Percentiles rank a stretch among this genome's conserved stretches.
phyloP scores from a whole-genome alignment of 371 early-diverging fungal genomes.

The Saksenaea oblongispora region DNA sequence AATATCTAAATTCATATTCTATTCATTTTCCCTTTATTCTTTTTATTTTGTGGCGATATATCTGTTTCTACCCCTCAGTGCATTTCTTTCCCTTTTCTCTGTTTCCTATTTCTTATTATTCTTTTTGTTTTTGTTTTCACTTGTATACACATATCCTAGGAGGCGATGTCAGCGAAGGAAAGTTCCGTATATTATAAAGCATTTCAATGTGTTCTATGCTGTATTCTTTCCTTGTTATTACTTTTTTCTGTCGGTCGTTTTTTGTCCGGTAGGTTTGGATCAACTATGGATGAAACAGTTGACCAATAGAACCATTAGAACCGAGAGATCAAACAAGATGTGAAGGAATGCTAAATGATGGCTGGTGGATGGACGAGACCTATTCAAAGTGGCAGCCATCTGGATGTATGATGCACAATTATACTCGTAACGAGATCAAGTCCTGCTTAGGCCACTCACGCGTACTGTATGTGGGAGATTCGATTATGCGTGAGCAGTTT shows the following conservation, averaged over 20 bases:
- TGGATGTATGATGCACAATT: conserved; percentile 63
- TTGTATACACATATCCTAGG: not conserved
- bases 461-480: conserved; percentile 70
- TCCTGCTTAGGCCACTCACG: conserved; percentile 52
- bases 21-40: conserved; percentile 1
- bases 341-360: conserved; percentile 47
- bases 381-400: conserved; percentile 61
- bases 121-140: not conserved
- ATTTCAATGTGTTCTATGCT: conserved; percentile 3
- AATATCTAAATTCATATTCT: not conserved
- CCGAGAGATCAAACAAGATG: conserved; percentile 47
- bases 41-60: not conserved
- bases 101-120: not conserved
- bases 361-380: conserved; percentile 47
- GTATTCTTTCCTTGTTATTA: not conserved
- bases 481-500: conserved; percentile 64
- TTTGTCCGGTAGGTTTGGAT: not conserved
- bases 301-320: no score
- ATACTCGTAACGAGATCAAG: conserved; percentile 39
- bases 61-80: not conserved
- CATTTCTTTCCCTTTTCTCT: not conserved
- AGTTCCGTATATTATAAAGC: not conserved
- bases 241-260: not conserved
- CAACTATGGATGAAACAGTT: no score
- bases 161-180: conserved; percentile 1